A percentile compares a stretch with the other conserved stretches of the same genome.
These are phyloP conservation scores for Albizia julibrissin DNA, from an alignment of 306 rosid genomes.

Conservation along the genomic window DNA sequence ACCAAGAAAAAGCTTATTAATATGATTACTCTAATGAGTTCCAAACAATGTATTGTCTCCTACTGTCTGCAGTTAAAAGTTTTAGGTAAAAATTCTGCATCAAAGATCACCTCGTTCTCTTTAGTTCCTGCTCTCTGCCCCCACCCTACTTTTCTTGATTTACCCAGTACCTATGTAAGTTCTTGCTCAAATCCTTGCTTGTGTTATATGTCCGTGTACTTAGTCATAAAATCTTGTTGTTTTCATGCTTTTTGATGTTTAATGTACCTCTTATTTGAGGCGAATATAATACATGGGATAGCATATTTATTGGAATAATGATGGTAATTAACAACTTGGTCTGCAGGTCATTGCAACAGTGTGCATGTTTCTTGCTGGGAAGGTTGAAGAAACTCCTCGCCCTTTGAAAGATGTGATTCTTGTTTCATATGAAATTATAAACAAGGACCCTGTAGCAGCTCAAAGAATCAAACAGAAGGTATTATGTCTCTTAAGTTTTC, in stretches of 20 bases:
- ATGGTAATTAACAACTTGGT: slow-evolving; percentile 38
- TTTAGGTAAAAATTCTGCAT: neutral
- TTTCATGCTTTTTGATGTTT: neutral
- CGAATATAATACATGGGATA: slow-evolving; percentile 9
- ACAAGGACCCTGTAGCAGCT: slow-evolving; percentile 83
- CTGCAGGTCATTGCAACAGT: slow-evolving; percentile 87
- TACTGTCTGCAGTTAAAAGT: neutral
- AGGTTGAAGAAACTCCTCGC: slow-evolving; percentile 98
- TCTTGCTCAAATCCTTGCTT: slow-evolving; percentile 5
- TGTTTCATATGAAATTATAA: slow-evolving; percentile 84
- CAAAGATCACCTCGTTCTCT: neutral
- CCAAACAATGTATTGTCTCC: too few relatives aligned
- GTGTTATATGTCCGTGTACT: neutral
- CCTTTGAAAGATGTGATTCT: slow-evolving; percentile 86
- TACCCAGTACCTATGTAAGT: neutral
- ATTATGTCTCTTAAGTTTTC: slow-evolving; percentile 9
- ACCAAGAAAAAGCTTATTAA: too few relatives aligned
- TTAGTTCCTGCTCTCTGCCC: neutral
- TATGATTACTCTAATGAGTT: too few relatives aligned
- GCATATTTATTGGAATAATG: neutral
- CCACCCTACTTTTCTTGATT: neutral
- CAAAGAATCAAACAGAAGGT: slow-evolving; percentile 95
- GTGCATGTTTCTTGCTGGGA: slow-evolving; percentile 99
- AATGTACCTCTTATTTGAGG: neutral
- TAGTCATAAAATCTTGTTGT: neutral